These are phyloP conservation scores for Globomyces sp. DNA, from an alignment of 371 early-diverging fungal genomes.

Conservation along the genomic window DNA sequence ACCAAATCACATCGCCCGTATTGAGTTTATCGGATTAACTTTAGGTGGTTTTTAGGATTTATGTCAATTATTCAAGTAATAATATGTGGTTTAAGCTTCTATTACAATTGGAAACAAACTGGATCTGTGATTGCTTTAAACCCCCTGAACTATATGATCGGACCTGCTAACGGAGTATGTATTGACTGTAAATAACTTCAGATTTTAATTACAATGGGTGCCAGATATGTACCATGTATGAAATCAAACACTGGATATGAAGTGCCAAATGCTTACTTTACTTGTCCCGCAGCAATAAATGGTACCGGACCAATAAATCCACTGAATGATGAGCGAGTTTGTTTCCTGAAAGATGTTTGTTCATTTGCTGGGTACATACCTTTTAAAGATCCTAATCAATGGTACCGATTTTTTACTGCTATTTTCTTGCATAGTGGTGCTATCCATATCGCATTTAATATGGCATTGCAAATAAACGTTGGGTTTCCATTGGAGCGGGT, in stretches of 20 bases:
- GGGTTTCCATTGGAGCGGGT: constrained; percentile 68
- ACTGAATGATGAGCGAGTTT: constrained; percentile 7
- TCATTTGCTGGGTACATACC: constrained; percentile 33
- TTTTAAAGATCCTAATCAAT: constrained; percentile 55
- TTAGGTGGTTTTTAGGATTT: constrained; percentile 33
- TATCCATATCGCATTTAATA: constrained; percentile 74
- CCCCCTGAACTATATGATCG: constrained; percentile 53
- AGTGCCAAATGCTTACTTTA: constrained; percentile 5
- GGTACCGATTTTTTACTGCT: constrained; percentile 80
- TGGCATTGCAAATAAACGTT: constrained; percentile 66
- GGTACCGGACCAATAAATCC: constrained; percentile 3
- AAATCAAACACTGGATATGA: constrained; percentile 24
- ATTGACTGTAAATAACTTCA: constrained; percentile 8
- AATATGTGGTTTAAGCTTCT: neutral
- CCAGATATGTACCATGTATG: constrained; percentile 55
- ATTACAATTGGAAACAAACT: constrained; percentile 22
- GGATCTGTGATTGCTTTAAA: constrained; percentile 43
- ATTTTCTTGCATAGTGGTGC: constrained; percentile 86
- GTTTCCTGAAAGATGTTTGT: constrained; percentile 45
- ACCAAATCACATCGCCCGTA: constrained; percentile 34
- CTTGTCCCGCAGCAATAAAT: constrained; percentile 35
- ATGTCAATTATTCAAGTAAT: constrained; percentile 36
- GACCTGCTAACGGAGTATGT: constrained; percentile 41
- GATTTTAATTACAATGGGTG: constrained; percentile 53
- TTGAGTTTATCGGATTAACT: too few species aligned